Percentiles rank a stretch among this genome's conserved stretches.
Conservation (phyloP, 2,329 filamentous ascomycete species). For the Penicillium sp. region DNA sequence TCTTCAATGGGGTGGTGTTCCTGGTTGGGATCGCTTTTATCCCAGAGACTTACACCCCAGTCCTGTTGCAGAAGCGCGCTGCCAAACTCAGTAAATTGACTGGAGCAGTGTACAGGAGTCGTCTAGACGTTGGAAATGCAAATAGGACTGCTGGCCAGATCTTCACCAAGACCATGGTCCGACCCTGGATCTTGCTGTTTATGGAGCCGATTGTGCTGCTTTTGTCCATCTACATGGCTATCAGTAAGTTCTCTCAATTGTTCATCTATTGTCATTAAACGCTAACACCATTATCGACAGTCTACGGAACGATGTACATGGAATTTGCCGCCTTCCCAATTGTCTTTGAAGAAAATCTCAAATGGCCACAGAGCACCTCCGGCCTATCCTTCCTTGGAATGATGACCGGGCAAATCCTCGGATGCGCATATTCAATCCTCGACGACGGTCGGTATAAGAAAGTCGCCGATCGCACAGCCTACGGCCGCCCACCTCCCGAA, state of each 20-base stretch:
- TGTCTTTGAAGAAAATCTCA: slow-evolving; percentile 43
- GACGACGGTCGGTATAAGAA: slow-evolving; percentile 26
- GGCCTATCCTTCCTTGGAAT: slow-evolving; percentile 49
- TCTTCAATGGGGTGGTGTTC: too few species aligned
- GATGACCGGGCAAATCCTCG: slow-evolving; percentile 37
- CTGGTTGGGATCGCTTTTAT: too few species aligned
- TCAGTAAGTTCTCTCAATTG: not conserved
- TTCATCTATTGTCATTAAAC: not conserved
- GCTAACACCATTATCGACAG: slow-evolving; percentile 17
- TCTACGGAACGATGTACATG: slow-evolving; percentile 37
- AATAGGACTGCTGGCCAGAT: slow-evolving; percentile 13
- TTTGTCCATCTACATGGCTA: slow-evolving; percentile 42
- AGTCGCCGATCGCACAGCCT: not conserved
- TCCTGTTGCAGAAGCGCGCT: too few species aligned
- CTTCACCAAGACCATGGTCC: slow-evolving; percentile 45
- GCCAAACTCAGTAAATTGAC: too few species aligned
- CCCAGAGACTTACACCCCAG: too few species aligned
- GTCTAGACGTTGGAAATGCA: slow-evolving; percentile 13
- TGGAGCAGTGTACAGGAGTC: not conserved
- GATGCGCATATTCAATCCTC: slow-evolving; percentile 35
- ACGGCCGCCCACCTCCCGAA: slow-evolving; percentile 11
- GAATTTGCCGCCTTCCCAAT: too few species aligned
- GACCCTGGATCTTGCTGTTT: slow-evolving; percentile 48
- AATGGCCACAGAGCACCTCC: slow-evolving; percentile 45
- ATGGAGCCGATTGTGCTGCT: slow-evolving; percentile 50